These are phyloP conservation scores for Stellera chamaejasme DNA, from an alignment of 345 rosid genomes.

Conservation along the genomic window DNA sequence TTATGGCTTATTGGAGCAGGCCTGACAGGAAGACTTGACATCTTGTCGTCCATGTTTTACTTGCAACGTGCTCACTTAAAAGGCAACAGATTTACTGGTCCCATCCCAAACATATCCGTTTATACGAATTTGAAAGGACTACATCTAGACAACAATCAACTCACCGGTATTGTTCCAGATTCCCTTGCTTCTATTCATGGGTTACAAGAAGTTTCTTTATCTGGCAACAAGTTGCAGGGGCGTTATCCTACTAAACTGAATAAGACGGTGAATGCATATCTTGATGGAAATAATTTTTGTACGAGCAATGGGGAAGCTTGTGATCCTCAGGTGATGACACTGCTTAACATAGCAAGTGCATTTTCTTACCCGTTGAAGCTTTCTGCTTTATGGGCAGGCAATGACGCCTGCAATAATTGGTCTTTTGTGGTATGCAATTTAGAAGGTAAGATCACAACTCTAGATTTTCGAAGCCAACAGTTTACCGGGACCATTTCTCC, in stretches of 20 bases:
- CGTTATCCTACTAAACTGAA: too few species aligned
- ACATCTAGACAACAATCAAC: constrained; percentile 31
- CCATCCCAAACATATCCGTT: constrained; percentile 37
- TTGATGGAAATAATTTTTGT: background rate
- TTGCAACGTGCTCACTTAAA: constrained; percentile 30
- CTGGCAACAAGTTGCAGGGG: too few species aligned
- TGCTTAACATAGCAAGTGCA: background rate
- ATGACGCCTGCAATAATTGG: background rate
- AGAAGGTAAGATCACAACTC: background rate
- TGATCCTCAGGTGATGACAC: background rate
- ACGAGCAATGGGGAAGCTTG: background rate
- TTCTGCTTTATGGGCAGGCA: background rate
- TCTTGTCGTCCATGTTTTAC: constrained; percentile 29
- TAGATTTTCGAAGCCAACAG: background rate
- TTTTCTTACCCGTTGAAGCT: background rate
- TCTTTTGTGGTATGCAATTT: background rate
- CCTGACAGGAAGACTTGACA: constrained; percentile 28
- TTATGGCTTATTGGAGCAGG: constrained; percentile 35
- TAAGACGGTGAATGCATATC: too few species aligned
- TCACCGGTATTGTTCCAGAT: constrained; percentile 39
- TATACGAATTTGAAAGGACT: constrained; percentile 25
- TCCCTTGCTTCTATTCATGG: constrained; percentile 13
- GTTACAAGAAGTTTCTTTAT: too few species aligned
- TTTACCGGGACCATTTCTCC: background rate
- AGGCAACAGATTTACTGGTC: constrained; percentile 33